A percentile compares a stretch with the other conserved stretches of the same genome.
phyloP scores from a whole-genome alignment of 1,139 yeast species.

The Trichomonascaceae sp. region DNA sequence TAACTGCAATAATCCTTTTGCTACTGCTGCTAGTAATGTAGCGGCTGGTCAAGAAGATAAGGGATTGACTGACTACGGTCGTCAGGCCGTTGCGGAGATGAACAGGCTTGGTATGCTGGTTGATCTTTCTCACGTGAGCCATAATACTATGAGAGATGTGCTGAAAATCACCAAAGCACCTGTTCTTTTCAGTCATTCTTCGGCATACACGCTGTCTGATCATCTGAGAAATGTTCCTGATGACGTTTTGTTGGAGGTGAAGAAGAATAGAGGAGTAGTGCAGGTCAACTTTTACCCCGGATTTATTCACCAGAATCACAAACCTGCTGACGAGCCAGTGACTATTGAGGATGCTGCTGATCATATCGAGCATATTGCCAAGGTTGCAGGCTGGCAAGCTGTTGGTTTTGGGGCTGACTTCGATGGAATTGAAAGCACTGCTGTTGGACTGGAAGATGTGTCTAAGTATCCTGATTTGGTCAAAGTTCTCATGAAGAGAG shows the following conservation, averaged over 20 bases:
- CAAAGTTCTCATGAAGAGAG: slow-evolving; percentile 37
- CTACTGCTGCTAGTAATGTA: slow-evolving; percentile 46
- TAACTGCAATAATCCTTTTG: slow-evolving; percentile 52
- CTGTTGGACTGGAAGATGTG: slow-evolving; percentile 47
- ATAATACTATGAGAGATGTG: slow-evolving; percentile 45
- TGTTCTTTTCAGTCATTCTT: slow-evolving; percentile 47
- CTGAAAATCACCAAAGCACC: slow-evolving; percentile 42
- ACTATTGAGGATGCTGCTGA: slow-evolving; percentile 46
- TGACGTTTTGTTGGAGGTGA: slow-evolving; percentile 39
- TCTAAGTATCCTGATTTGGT: slow-evolving; percentile 49
- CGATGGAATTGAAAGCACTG: slow-evolving; percentile 47
- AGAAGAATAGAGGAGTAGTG: slow-evolving; percentile 43
- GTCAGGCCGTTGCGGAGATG: slow-evolving; percentile 38
- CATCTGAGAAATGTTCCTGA: slow-evolving; percentile 48
- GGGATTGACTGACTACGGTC: slow-evolving; percentile 42
- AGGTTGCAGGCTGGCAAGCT: slow-evolving; percentile 48
- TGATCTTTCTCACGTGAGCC: slow-evolving; percentile 48
- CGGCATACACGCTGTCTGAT: slow-evolving; percentile 37
- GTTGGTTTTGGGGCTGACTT: slow-evolving; percentile 52
- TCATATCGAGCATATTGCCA: slow-evolving; percentile 41
- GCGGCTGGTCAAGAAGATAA: slow-evolving; percentile 41
- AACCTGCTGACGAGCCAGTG: slow-evolving; percentile 16
- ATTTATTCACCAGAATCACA: slow-evolving; percentile 34
- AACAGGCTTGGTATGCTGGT: slow-evolving; percentile 50
- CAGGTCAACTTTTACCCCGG: slow-evolving; percentile 44